Evolutionary conservation across 129 eudicot species (phyloP).

Genomic region (Flaveria sonorensis): DNA sequence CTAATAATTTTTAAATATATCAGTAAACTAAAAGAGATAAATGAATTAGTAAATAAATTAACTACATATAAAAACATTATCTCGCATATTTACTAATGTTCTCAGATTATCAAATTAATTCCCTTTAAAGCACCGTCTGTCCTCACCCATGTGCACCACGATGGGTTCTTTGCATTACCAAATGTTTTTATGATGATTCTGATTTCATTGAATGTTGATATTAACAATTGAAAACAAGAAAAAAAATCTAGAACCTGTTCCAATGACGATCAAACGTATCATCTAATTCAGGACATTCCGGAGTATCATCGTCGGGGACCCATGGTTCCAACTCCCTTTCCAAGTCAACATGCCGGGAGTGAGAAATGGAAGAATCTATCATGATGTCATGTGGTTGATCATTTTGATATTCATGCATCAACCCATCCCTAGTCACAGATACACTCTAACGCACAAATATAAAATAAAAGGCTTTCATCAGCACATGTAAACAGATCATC

Average conservation of each 20-base stretch:
- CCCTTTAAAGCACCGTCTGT: background rate
- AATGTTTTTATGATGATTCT: background rate
- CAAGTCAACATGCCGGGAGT: slow-evolving; percentile 68
- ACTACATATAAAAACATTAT: slow-evolving; percentile 1
- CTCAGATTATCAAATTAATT: background rate
- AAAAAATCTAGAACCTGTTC: slow-evolving; percentile 61
- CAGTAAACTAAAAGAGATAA: slow-evolving; percentile 7
- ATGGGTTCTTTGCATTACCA: background rate
- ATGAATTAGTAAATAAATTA: background rate
- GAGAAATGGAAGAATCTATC: slow-evolving; percentile 88
- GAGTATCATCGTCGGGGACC: slow-evolving; percentile 82
- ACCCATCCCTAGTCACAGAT: slow-evolving; percentile 65
- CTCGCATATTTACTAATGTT: background rate
- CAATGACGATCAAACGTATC: slow-evolving; percentile 81
- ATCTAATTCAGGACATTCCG: slow-evolving; percentile 79
- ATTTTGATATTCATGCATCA: slow-evolving; percentile 53
- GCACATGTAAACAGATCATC: slow-evolving; percentile 5
- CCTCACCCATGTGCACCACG: background rate
- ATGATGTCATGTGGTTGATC: slow-evolving; percentile 72
- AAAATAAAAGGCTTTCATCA: slow-evolving; percentile 14
- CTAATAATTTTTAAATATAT: slow-evolving; percentile 33
- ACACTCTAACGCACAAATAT: slow-evolving; percentile 62
- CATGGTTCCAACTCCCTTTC: slow-evolving; percentile 83
- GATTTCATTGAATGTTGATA: slow-evolving; percentile 7
- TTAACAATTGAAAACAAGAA: slow-evolving; percentile 1